Conservation (phyloP, 2,329 filamentous ascomycete genomes). For the Epichloe coenophiala region DNA sequence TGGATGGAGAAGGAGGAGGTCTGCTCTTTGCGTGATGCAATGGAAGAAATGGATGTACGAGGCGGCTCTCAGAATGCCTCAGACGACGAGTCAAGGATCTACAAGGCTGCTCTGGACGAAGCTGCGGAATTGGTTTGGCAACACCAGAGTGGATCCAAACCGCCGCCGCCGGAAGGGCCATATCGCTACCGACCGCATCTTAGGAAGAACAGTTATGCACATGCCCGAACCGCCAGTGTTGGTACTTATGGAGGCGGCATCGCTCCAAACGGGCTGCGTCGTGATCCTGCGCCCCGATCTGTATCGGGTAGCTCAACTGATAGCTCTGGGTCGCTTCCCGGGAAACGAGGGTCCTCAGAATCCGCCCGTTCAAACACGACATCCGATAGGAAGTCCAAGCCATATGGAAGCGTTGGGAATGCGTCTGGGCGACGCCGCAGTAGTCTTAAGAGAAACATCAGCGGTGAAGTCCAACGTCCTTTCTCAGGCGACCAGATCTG, state of each 20-base stretch:
- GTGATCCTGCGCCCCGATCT: conserved; percentile 29
- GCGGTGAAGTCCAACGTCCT: conserved; percentile 50
- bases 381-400: conserved; percentile 19
- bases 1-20: conserved; percentile 77
- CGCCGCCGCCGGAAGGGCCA: conserved; percentile 42
- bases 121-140: conserved; percentile 68
- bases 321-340: conserved; percentile 26
- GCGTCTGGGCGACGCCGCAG: conserved; percentile 41
- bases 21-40: conserved; percentile 52
- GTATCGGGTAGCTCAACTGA: conserved; percentile 39
- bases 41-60: conserved; percentile 57
- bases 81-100: conserved; percentile 49
- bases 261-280: conserved; percentile 27
- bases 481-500: conserved; percentile 75
- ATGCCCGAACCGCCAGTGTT: conserved; percentile 48
- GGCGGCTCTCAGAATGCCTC: conserved; percentile 17
- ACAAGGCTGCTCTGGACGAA: conserved; percentile 60
- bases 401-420: conserved; percentile 27
- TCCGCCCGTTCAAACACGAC: conserved; percentile 8
- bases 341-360: conserved; percentile 16
- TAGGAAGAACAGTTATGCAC: conserved; percentile 57
- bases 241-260: conserved; percentile 33
- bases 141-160: conserved; percentile 45
- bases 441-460: conserved; percentile 56
- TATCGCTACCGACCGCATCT: conserved; percentile 57